phyloP scores from a whole-genome alignment of 495 filamentous ascomycete genomes.

The Penicillium pulvis region DNA sequence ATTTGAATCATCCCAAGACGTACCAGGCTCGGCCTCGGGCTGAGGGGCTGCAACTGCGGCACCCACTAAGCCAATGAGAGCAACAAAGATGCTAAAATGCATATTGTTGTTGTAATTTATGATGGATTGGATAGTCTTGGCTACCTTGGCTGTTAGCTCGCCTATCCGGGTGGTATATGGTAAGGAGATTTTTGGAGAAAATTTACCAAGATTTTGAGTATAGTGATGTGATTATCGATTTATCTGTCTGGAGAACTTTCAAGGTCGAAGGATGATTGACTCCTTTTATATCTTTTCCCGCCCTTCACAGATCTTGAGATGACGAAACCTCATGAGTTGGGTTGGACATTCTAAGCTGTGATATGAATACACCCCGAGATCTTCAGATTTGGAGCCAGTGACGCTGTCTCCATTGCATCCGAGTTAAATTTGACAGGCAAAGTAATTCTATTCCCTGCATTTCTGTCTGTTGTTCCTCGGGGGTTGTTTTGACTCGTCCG shows the following conservation, averaged over 20 bases:
- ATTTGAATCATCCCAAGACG: neutral
- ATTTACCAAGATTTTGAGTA: neutral
- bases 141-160: neutral
- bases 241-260: neutral
- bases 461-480: no score
- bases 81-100: neutral
- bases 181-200: neutral
- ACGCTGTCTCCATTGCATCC: neutral
- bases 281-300: neutral
- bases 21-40: neutral
- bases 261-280: neutral
- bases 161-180: neutral
- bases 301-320: neutral
- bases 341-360: neutral
- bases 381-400: neutral
- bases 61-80: slow-evolving; percentile 5
- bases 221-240: neutral
- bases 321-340: neutral
- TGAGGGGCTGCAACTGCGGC: neutral
- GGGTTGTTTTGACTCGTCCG: no score
- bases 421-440: neutral
- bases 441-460: neutral
- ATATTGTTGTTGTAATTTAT: neutral
- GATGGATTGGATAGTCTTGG: neutral
- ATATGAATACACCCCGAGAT: neutral